Base-by-base conservation (phyloP, 2,329 filamentous ascomycete genomes). In the Ascomycota sp. region DNA sequence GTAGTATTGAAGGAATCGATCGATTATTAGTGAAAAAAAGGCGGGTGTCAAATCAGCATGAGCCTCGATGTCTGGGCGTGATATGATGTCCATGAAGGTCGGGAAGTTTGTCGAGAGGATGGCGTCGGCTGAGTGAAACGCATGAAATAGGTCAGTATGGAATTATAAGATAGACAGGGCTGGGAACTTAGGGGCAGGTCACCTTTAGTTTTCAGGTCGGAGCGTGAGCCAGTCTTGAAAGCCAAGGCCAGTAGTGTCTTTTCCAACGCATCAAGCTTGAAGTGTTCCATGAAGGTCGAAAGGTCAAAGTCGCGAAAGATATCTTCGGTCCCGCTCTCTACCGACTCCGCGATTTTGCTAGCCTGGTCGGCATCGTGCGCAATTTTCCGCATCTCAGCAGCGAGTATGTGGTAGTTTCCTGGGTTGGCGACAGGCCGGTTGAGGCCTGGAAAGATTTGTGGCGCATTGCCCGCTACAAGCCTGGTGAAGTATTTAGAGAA, bases 221-320 rank as follows among this genome's bases (percentile, higher is more conserved):
- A 57, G 42, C 80, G 82, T 25, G 69, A 69, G n/a, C 75, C 74
- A 36, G 74, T 68, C 52, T 86, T 91, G 53, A 93, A 93, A 4
- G 86, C 82, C 33, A 94, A 61, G 29, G 82, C 81, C 38, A 98
- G 64, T 36, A 91, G 69, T 25, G 81, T 80, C 61, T 92, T 92
- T 44, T 83, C 73, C 28, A 94, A 53, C 8, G 82, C 73, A 55
- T 94, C 85, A 31, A 94, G 65, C 48, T 85, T 83, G 61, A 98
- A 98, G 51, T 95, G 85, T 38, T 92, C 79, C 63, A 95, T 75
- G 48, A 98, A 95, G 2, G 78, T 80, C 3, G 80, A 78, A n/a
- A 98, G 66, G 48, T 98, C 86, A 44, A 98, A 94, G 48, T 95
- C 86, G 33, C 83, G 77, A 51, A 93, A 94, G 35, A 93, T 70